Evolutionary conservation across 257 asterid species (phyloP), one percentile per base, ranked within the genome.

Genomic region (Capsicum baccatum): DNA sequence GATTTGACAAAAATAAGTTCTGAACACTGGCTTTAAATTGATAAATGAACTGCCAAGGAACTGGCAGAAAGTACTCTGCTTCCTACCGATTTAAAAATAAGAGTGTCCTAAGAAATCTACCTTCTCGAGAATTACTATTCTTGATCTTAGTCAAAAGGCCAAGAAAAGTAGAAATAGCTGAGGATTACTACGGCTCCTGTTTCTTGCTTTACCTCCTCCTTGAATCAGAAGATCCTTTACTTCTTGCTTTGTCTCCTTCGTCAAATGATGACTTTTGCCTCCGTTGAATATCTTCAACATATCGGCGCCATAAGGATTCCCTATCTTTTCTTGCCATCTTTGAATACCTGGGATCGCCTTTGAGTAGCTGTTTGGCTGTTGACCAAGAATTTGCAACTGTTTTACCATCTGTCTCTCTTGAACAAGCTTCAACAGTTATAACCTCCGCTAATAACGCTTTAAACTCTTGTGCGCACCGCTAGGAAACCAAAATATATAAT

Each of bases 261-360:
- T 91, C 89, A 19, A 81, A 79, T 17, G 79, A 74, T 11, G 83
- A 81, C 89, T 90, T 96, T 81, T 84, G 92, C 92, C 91, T 92
- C 78, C 98, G 86, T 79, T 84, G 90, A 83, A 94, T 91, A 35
- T 93, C 99, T 82, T 94, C 98, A 44, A 91, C 92, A 80, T 92
- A 96, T 52, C 98, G 87, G 50, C 90, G 92, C 99, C 99, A 96
- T 79, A 93, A 84, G 85, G 96, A 80, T 85, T 96, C 99, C 85
- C 98, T 85, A 39, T 94, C 98, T 87, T 94, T 96, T 90, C 98
- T 92, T 6, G 97, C 91, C 94, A 92, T 89, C 88, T 91, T 96
- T 85, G 91, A 85, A 79, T 96, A 96, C 76, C 98, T 87, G 6
- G 93, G 93, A 85, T 96, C 98, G 16, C 66, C 90, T 89, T 92